These are phyloP conservation scores for Gnaphalium uliginosum DNA, from an alignment of 129 eudicot genomes.

Conservation along the genomic window DNA sequence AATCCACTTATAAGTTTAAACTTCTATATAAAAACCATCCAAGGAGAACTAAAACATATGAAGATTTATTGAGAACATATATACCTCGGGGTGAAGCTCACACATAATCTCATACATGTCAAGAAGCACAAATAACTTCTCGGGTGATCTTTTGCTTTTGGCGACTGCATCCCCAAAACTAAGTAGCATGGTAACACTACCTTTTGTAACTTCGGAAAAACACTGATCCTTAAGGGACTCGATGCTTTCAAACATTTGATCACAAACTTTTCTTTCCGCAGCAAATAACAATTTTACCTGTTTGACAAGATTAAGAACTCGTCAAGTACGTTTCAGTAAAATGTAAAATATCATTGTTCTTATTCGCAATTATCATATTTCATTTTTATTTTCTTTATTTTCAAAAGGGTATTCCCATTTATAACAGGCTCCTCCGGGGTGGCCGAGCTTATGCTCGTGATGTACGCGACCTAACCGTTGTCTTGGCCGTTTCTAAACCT, in stretches of 20 bases:
- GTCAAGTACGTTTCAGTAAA: conserved; percentile 3
- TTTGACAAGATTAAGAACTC: conserved; percentile 30
- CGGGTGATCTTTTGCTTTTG: conserved; percentile 97
- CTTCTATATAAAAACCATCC: conserved; percentile 2
- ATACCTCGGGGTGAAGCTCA: conserved; percentile 94
- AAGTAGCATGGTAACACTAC: conserved; percentile 84
- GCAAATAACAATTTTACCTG: conserved; percentile 98
- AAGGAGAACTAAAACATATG: not conserved
- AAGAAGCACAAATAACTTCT: conserved; percentile 89
- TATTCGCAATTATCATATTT: conserved; percentile 15
- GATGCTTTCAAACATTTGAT: conserved; percentile 89
- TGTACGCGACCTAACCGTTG: no score
- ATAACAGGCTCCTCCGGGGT: no score
- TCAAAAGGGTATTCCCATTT: no score
- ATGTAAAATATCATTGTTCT: conserved; percentile 1
- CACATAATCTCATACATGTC: conserved; percentile 99
- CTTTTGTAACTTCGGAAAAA: conserved; percentile 89
- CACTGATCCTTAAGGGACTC: conserved; percentile 87
- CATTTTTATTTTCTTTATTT: no score
- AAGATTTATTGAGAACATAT: not conserved
- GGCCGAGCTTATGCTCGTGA: no score
- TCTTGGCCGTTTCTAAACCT: no score
- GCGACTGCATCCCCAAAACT: conserved; percentile 99
- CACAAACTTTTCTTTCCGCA: conserved; percentile 90
- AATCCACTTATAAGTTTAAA: conserved; percentile 6